These are phyloP conservation scores for Malassezia psittaci DNA, from an alignment of 1,284 basidiomycete genomes.

Conservation along the genomic window DNA sequence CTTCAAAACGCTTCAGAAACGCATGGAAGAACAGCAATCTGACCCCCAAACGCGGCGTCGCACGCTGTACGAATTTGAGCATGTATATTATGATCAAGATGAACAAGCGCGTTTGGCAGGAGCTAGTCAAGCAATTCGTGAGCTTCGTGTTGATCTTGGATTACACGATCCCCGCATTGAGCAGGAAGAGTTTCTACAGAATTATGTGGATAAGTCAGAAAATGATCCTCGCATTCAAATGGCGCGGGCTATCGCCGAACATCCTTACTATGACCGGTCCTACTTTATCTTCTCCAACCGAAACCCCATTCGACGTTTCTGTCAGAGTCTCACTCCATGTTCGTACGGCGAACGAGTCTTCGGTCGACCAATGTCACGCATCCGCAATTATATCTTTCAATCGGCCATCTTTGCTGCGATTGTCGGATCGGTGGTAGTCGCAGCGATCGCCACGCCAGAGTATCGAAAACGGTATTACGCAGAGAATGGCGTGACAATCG, in stretches of 20 bases:
- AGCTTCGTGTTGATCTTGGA: constrained; percentile 43
- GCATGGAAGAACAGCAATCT: constrained; percentile 7
- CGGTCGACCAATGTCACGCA: constrained; percentile 34
- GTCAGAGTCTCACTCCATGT: constrained; percentile 74
- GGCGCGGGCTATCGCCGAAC: constrained; percentile 74
- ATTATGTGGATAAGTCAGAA: constrained; percentile 44
- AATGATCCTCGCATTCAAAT: constrained; percentile 70
- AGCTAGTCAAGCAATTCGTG: constrained; percentile 58
- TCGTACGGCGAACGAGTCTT: constrained; percentile 68
- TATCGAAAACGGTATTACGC: constrained; percentile 70
- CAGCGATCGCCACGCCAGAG: constrained; percentile 71
- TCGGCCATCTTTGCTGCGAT: constrained; percentile 66
- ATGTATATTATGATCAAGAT: constrained; percentile 17
- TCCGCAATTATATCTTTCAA: constrained; percentile 66
- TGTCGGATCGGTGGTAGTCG: constrained; percentile 71
- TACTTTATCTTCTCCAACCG: constrained; percentile 82
- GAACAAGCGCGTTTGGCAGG: constrained; percentile 50
- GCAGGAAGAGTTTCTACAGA: constrained; percentile 21
- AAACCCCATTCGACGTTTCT: constrained; percentile 63
- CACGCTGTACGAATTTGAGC: constrained; percentile 18
- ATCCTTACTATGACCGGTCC: constrained; percentile 81
- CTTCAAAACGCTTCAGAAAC: constrained; percentile 49
- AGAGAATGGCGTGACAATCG: constrained; percentile 56
- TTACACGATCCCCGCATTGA: constrained; percentile 19
- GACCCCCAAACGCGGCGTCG: neutral